A percentile compares a stretch with the other conserved stretches of the same genome.
Conservation (phyloP, 2,329 filamentous ascomycete species). For the Cladosporium sp. region DNA sequence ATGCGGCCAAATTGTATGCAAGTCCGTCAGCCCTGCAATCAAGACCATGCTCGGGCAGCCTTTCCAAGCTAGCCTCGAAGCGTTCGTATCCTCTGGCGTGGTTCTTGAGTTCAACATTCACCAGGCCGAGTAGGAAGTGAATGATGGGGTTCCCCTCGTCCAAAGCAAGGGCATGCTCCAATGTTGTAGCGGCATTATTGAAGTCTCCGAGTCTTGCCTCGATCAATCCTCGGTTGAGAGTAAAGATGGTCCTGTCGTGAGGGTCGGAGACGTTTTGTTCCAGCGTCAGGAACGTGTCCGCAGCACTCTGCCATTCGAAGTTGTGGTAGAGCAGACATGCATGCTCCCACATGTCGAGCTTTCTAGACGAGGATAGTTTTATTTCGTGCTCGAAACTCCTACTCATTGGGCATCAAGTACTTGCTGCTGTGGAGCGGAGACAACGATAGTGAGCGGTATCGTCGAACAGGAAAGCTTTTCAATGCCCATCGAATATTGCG, state of each 20-base stretch:
- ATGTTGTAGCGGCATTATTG: slow-evolving; percentile 18
- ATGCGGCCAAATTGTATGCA: slow-evolving; percentile 20
- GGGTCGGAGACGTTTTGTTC: slow-evolving; percentile 16
- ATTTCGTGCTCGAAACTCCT: background rate
- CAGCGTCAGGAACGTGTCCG: slow-evolving; percentile 23
- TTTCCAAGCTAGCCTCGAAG: slow-evolving; percentile 20
- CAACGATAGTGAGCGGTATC: too few relatives aligned
- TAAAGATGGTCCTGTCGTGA: slow-evolving; percentile 18
- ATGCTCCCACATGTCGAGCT: slow-evolving; percentile 32
- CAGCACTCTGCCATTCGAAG: slow-evolving; percentile 31
- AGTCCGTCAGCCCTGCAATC: slow-evolving; percentile 18
- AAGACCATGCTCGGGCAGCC: slow-evolving; percentile 13
- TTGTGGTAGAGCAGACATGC: slow-evolving; percentile 28
- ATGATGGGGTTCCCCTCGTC: slow-evolving; percentile 19
- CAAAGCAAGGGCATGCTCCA: slow-evolving; percentile 21
- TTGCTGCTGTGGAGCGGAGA: too few relatives aligned
- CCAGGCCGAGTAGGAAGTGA: slow-evolving; percentile 27
- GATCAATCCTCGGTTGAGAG: slow-evolving; percentile 28
- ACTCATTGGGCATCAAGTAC: background rate
- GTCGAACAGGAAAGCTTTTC: too few relatives aligned
- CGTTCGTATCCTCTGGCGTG: slow-evolving; percentile 19
- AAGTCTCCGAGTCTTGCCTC: slow-evolving; percentile 29
- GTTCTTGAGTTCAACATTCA: slow-evolving; percentile 24
- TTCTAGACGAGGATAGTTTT: slow-evolving; percentile 2
- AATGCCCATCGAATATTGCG: background rate